Evolutionary conservation across 495 filamentous ascomycete genomes (phyloP).

Genomic region (Jackrogersella multiformis): DNA sequence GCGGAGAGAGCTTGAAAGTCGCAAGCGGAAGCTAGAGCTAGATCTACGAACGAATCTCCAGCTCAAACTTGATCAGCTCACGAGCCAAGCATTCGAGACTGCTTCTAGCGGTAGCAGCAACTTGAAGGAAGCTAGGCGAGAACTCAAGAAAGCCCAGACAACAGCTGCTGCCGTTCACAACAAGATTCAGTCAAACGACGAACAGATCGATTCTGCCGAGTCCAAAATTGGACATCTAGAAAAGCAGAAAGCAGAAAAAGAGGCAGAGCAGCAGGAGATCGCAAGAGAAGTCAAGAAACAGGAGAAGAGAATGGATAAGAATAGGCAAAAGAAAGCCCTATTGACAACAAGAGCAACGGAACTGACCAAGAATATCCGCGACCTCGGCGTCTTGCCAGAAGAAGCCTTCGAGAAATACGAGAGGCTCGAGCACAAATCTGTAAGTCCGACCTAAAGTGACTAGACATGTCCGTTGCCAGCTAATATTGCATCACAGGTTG

Average conservation of each 20-base stretch:
- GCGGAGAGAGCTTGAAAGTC: constrained; percentile 80
- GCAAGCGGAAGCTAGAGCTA: constrained; percentile 80
- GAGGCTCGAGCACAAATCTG: constrained; percentile 76
- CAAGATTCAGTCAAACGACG: constrained; percentile 76
- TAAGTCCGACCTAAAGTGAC: constrained; percentile 46
- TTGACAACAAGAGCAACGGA: constrained; percentile 79
- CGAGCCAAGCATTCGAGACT: constrained; percentile 77
- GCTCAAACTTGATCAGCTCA: constrained; percentile 86
- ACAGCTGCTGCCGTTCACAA: constrained; percentile 67
- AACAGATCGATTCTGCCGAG: constrained; percentile 72
- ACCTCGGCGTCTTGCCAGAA: constrained; percentile 91
- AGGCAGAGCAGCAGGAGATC: constrained; percentile 76
- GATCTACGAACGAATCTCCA: constrained; percentile 86
- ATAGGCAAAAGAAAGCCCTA: constrained; percentile 83
- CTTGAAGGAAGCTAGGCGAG: constrained; percentile 80
- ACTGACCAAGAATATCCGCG: constrained; percentile 85
- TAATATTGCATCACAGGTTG: constrained; percentile 61
- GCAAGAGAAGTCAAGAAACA: constrained; percentile 83
- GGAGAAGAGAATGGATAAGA: constrained; percentile 92
- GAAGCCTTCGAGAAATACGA: constrained; percentile 94
- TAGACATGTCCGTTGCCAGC: neutral
- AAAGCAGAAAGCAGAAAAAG: constrained; percentile 70
- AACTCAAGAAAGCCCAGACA: constrained; percentile 79
- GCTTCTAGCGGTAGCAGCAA: constrained; percentile 67
- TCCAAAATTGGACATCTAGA: constrained; percentile 67